Conservation (phyloP, 1,284 basidiomycete species). For the Malassezia slooffiae region DNA sequence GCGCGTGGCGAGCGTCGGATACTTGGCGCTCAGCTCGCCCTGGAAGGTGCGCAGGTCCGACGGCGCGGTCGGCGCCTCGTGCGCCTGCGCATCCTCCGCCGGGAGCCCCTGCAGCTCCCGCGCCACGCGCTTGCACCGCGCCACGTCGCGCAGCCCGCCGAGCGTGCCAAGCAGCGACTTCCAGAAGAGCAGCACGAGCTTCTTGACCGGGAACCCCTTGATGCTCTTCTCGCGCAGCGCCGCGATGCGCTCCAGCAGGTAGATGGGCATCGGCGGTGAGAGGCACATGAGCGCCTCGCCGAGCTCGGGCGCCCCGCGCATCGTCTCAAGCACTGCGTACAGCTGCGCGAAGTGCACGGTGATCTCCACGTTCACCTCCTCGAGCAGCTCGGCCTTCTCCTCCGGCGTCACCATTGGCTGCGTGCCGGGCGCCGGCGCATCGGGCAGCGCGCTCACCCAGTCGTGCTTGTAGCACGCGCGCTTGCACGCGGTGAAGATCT, state of each 20-base stretch:
- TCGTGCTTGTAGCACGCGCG: slow-evolving; percentile 82
- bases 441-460: slow-evolving; percentile 43
- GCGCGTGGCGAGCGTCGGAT: slow-evolving; percentile 46
- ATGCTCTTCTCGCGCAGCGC: slow-evolving; percentile 83
- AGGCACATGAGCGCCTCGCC: slow-evolving; percentile 52
- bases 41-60: slow-evolving; percentile 37
- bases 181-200: slow-evolving; percentile 88
- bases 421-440: slow-evolving; percentile 26
- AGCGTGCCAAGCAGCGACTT: slow-evolving; percentile 84
- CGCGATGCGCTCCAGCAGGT: slow-evolving; percentile 78
- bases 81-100: slow-evolving; percentile 5
- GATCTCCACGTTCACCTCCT: slow-evolving; percentile 44
- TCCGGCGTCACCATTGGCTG: slow-evolving; percentile 35
- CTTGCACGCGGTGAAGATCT: slow-evolving; percentile 76
- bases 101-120: slow-evolving; percentile 60
- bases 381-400: slow-evolving; percentile 39
- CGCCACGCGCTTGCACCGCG: slow-evolving; percentile 69
- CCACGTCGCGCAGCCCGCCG: slow-evolving; percentile 77
- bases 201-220: slow-evolving; percentile 55
- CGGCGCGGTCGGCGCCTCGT: slow-evolving; percentile 30
- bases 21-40: slow-evolving; percentile 40
- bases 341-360: slow-evolving; percentile 43
- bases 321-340: slow-evolving; percentile 42
- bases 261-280: slow-evolving; percentile 84
- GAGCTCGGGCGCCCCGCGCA: slow-evolving; percentile 33